Percentiles rank a stretch among this genome's conserved stretches.
phyloP scores from a whole-genome alignment of 2,329 filamentous ascomycete species.

The Cadophora luteo-olivacea region DNA sequence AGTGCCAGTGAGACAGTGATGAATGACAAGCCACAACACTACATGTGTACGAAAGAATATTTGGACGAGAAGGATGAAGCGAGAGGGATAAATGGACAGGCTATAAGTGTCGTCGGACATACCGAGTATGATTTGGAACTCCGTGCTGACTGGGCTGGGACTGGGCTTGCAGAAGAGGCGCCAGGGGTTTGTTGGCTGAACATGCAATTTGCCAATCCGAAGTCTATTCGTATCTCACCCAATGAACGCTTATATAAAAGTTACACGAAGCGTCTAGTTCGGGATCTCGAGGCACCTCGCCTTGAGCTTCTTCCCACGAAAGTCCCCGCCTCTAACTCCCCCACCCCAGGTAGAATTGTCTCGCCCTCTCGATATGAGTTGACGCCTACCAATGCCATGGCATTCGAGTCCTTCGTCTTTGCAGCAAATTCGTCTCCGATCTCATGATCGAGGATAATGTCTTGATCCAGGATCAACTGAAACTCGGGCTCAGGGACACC shows the following conservation, averaged over 20 bases:
- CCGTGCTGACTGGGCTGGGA: neutral
- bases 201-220: neutral
- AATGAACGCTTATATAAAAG: neutral
- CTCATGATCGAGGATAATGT: slow-evolving; percentile 19
- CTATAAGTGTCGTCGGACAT: neutral
- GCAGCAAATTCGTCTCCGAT: slow-evolving; percentile 8
- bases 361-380: neutral
- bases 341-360: neutral
- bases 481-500: slow-evolving; percentile 11
- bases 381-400: neutral
- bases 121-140: neutral
- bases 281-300: neutral
- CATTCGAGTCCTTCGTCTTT: neutral
- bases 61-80: neutral
- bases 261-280: slow-evolving; percentile 8
- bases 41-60: neutral
- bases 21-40: neutral
- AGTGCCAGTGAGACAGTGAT: neutral
- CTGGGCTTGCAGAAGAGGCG: neutral
- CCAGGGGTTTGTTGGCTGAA: neutral
- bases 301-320: neutral
- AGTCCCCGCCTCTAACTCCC: slow-evolving; percentile 5
- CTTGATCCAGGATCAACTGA: slow-evolving; percentile 20
- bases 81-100: neutral
- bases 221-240: neutral